phyloP scores from a whole-genome alignment of 257 asterid species.

The Salvia miltiorrhiza region DNA sequence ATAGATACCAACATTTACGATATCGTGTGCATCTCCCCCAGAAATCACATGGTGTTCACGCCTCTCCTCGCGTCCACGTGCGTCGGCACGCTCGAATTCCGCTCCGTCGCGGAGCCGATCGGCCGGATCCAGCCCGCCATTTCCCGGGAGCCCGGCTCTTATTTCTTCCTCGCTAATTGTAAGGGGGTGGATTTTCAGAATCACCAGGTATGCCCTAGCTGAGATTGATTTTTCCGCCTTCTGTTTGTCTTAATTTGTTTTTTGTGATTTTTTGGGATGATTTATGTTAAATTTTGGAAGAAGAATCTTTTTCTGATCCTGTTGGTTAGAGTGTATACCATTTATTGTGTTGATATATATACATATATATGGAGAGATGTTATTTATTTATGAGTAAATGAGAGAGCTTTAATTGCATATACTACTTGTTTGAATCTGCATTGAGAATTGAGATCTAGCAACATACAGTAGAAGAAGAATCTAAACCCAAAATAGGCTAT shows the following conservation, averaged over 20 bases:
- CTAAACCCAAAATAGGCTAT: neutral
- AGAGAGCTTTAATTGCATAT: neutral
- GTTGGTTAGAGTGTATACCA: neutral
- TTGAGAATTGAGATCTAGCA: neutral
- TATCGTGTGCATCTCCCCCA: conserved; percentile 83
- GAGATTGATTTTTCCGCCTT: neutral
- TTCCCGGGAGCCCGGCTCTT: conserved; percentile 84
- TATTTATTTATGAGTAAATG: neutral
- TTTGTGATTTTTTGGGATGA: neutral
- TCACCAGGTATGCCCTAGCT: conserved; percentile 47
- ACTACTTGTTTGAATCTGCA: no score
- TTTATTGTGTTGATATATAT: neutral
- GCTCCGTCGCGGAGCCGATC: conserved; percentile 96
- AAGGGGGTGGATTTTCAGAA: conserved; percentile 64
- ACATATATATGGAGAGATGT: neutral
- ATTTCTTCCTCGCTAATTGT: conserved; percentile 83
- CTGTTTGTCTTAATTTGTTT: neutral
- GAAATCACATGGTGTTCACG: conserved; percentile 98
- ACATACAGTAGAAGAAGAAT: neutral
- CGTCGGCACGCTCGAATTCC: conserved; percentile 97
- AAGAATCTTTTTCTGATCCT: neutral
- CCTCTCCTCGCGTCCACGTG: conserved; percentile 98
- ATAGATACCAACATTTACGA: conserved; percentile 71
- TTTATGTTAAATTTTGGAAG: neutral
- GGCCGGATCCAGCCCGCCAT: conserved; percentile 95